Percentiles rank a stretch among this genome's conserved stretches.
Evolutionary conservation across 2,329 filamentous ascomycete genomes (phyloP).

Genomic region (Chaetomium sp.): DNA sequence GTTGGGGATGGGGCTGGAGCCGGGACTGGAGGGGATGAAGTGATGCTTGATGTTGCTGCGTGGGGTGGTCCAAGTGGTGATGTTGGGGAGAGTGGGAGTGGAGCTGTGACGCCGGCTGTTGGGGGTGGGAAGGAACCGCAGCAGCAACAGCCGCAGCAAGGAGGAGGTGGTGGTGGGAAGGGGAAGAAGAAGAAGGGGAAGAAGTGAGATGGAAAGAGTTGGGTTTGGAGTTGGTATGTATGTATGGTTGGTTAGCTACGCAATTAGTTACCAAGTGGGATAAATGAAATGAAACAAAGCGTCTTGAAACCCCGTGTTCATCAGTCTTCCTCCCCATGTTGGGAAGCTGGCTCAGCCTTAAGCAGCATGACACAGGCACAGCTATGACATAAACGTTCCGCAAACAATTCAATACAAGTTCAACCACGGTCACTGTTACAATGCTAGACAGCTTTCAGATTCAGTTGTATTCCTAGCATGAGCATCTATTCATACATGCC

Average conservation of each 20-base stretch:
- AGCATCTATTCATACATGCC: slow-evolving; percentile 22
- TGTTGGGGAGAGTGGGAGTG: slow-evolving; percentile 27
- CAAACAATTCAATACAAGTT: too few species aligned
- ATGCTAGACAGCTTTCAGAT: not conserved
- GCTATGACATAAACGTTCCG: too few species aligned
- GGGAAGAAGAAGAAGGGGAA: slow-evolving; percentile 70
- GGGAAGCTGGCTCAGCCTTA: not conserved
- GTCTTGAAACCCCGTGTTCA: too few species aligned
- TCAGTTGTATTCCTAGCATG: slow-evolving; percentile 14
- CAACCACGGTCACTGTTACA: not conserved
- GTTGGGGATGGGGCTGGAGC: not conserved
- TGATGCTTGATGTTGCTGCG: slow-evolving; percentile 34
- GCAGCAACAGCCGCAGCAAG: slow-evolving; percentile 18
- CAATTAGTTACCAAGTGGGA: too few species aligned
- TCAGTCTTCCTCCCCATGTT: too few species aligned
- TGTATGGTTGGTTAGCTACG: too few species aligned
- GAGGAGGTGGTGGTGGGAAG: slow-evolving; percentile 39
- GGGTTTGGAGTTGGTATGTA: too few species aligned
- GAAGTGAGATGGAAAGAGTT: slow-evolving; percentile 40
- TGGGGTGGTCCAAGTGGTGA: slow-evolving; percentile 2
- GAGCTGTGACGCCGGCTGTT: slow-evolving; percentile 28
- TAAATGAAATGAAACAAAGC: too few species aligned
- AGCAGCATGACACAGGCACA: not conserved
- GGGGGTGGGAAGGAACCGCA: slow-evolving; percentile 34
- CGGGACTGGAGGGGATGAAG: slow-evolving; percentile 34